Percentiles rank a stretch among this genome's conserved stretches.
Evolutionary conservation across 768 basidiomycete species (phyloP).

Genomic region (Termitomyces sp.): DNA sequence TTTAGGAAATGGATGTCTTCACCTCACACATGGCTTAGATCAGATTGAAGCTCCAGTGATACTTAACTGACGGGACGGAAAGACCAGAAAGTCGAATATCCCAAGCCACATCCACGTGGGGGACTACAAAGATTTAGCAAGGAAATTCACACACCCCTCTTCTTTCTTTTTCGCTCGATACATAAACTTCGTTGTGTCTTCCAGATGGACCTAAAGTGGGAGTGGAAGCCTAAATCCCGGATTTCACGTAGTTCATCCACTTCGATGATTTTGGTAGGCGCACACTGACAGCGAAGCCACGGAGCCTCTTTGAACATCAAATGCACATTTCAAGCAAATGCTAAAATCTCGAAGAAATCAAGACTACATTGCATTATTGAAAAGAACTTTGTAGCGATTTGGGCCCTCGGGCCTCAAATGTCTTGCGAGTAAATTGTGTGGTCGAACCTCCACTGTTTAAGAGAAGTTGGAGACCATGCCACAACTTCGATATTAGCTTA

Average conservation of each 20-base stretch:
- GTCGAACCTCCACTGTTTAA: not conserved
- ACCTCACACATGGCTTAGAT: not conserved
- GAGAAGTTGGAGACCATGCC: not conserved
- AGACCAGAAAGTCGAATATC: not conserved
- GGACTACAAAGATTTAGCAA: not conserved
- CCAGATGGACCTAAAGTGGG: conserved; percentile 1
- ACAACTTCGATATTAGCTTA: conserved; percentile 13
- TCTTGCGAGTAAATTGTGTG: not conserved
- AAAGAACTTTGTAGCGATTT: not conserved
- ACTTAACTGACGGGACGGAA: not conserved
- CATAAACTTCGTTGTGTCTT: not conserved
- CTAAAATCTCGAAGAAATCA: not conserved
- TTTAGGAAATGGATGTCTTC: not conserved
- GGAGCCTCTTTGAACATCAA: not conserved
- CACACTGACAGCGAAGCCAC: not conserved
- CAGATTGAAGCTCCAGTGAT: not conserved
- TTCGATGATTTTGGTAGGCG: not conserved
- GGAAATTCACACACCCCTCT: not conserved
- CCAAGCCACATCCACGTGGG: not conserved
- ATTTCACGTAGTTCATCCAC: not conserved
- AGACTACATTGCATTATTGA: not conserved
- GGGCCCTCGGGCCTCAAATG: not conserved
- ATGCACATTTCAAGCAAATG: not conserved
- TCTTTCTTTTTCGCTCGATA: not conserved
- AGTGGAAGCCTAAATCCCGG: not conserved